Percentiles rank a stretch among this genome's conserved stretches.
Conservation (phyloP, 2,329 filamentous ascomycete species). For the Esteya vermicola region DNA sequence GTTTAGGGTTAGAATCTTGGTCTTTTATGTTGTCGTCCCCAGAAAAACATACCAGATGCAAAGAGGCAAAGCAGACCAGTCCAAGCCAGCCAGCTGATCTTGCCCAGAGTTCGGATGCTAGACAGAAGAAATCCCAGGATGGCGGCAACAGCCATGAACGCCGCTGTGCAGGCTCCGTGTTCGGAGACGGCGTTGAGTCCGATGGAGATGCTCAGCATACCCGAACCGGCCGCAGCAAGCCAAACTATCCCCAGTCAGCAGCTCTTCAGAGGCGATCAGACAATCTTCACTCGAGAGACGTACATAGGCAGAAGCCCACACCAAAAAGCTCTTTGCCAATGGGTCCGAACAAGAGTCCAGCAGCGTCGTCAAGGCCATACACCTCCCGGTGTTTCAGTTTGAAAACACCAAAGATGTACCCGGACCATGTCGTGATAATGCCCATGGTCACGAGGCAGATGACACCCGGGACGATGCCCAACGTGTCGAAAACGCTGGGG, state of each 20-base stretch:
- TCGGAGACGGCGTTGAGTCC: constrained; percentile 44
- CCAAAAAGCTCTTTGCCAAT: not conserved
- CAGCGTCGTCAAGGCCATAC: constrained; percentile 1
- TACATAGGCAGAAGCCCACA: not conserved
- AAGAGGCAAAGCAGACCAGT: constrained; percentile 44
- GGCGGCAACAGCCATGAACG: constrained; percentile 38
- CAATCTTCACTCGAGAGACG: too few relatives aligned
- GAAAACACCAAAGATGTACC: constrained; percentile 24
- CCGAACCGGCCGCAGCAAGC: not conserved
- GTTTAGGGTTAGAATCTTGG: not conserved
- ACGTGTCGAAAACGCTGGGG: constrained; percentile 55
- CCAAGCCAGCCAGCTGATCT: constrained; percentile 49
- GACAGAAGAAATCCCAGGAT: constrained; percentile 31
- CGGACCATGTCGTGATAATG: constrained; percentile 23
- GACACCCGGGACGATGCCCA: constrained; percentile 68
- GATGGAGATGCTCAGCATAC: constrained; percentile 11
- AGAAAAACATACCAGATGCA: constrained; percentile 19
- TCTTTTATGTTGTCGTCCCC: not conserved
- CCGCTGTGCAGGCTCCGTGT: constrained; percentile 45
- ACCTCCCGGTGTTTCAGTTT: constrained; percentile 17
- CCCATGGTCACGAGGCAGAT: constrained; percentile 61
- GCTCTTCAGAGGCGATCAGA: too few relatives aligned
- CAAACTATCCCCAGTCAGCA: not conserved
- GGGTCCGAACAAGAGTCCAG: not conserved
- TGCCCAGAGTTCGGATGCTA: constrained; percentile 41